A percentile compares a stretch with the other conserved stretches of the same genome.
Conservation (phyloP, 1,139 yeast species). For the Debaryomyces subglobosus region DNA sequence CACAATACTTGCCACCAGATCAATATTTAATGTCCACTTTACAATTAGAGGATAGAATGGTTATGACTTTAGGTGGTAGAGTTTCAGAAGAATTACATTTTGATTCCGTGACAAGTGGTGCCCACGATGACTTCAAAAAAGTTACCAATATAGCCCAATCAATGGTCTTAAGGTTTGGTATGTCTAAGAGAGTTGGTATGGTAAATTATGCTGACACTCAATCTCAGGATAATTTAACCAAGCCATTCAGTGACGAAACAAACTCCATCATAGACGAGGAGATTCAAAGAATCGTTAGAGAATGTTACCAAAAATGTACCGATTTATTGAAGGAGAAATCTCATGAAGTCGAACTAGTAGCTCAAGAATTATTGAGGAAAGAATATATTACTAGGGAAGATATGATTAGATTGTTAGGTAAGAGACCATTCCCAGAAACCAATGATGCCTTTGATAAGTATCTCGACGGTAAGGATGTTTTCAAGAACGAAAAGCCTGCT, state of each 20-base stretch:
- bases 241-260: constrained; percentile 74
- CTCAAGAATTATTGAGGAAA: constrained; percentile 77
- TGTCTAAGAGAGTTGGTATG: constrained; percentile 83
- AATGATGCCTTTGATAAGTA: constrained; percentile 95
- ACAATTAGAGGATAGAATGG: constrained; percentile 87
- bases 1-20: constrained; percentile 95
- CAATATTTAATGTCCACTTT: constrained; percentile 77
- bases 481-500: constrained; percentile 27
- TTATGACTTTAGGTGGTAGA: constrained; percentile 96
- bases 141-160: constrained; percentile 93
- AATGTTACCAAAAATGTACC: constrained; percentile 74
- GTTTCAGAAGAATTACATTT: constrained; percentile 94
- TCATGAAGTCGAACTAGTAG: constrained; percentile 79
- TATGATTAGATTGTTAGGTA: constrained; percentile 84
- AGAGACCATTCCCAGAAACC: constrained; percentile 86
- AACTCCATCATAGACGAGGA: constrained; percentile 76
- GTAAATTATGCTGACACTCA: constrained; percentile 44
- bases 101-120: constrained; percentile 90
- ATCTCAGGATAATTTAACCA: constrained; percentile 41
- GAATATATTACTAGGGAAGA: constrained; percentile 91
- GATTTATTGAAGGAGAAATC: constrained; percentile 68
- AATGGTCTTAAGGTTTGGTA: constrained; percentile 91
- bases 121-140: constrained; percentile 93
- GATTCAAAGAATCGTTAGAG: constrained; percentile 77
- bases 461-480: constrained; percentile 47